phyloP scores from a whole-genome alignment of 345 rosid genomes.

The Ricinus communis region DNA sequence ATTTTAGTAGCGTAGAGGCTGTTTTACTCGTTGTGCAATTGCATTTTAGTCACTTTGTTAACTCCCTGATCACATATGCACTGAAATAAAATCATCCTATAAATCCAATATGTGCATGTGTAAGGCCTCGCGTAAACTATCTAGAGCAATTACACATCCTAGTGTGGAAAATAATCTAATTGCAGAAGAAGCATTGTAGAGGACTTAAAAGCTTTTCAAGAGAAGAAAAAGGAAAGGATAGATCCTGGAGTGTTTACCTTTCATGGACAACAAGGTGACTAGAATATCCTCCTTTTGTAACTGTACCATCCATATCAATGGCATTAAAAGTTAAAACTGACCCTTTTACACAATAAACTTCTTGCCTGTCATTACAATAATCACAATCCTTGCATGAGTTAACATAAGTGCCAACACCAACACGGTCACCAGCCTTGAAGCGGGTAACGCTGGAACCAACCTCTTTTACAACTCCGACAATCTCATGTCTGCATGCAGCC shows the following conservation, averaged over 20 bases:
- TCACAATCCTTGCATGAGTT: slow-evolving; percentile 82
- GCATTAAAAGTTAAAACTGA: slow-evolving; percentile 59
- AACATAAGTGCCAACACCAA: slow-evolving; percentile 91
- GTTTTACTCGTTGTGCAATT: too few species aligned
- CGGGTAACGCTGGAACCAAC: slow-evolving; percentile 64
- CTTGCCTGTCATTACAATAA: slow-evolving; percentile 52
- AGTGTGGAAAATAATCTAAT: not conserved
- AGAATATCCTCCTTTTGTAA: slow-evolving; percentile 91
- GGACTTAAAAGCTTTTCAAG: not conserved
- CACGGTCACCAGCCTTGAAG: slow-evolving; percentile 76
- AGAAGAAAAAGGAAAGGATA: not conserved
- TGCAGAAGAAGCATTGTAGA: not conserved
- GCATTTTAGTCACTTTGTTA: too few species aligned
- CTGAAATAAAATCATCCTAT: too few species aligned
- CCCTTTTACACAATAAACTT: slow-evolving; percentile 58
- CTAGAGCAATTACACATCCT: not conserved
- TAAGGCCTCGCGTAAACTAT: too few species aligned
- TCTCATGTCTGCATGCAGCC: slow-evolving; percentile 65
- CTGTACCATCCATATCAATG: slow-evolving; percentile 66
- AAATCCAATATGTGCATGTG: not conserved
- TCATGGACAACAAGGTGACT: slow-evolving; percentile 67
- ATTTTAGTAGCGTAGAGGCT: not conserved
- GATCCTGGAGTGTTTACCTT: slow-evolving; percentile 40
- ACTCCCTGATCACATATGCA: too few species aligned
- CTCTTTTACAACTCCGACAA: slow-evolving; percentile 74